These are phyloP conservation scores for Papiliotrema fonsecae DNA, from an alignment of 1,284 basidiomycete species.

Conservation along the genomic window DNA sequence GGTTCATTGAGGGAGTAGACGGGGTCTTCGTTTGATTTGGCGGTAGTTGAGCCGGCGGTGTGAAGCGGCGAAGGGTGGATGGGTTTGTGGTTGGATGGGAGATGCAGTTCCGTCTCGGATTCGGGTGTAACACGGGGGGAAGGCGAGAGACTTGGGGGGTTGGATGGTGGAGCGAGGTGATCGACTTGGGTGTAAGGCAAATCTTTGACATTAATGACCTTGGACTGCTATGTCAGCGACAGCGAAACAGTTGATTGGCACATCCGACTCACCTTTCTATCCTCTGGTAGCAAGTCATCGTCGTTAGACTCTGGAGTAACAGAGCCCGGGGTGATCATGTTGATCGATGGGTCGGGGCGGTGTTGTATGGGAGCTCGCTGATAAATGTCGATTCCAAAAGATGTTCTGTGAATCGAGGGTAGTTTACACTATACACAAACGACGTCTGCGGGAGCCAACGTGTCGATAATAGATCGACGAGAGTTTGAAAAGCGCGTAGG, in stretches of 20 bases:
- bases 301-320: constrained; percentile 11
- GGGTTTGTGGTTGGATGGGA: constrained; percentile 10
- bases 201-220: constrained; percentile 21
- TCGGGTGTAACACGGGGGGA: constrained; percentile 19
- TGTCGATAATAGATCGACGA: too few relatives aligned
- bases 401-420: too few relatives aligned
- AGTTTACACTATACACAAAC: too few relatives aligned
- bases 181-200: constrained; percentile 14
- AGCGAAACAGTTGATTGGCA: background rate
- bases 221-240: background rate
- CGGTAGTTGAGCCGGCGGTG: background rate
- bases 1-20: constrained; percentile 12
- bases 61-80: constrained; percentile 7
- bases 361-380: background rate
- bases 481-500: too few relatives aligned
- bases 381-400: background rate
- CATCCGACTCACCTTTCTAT: constrained; percentile 13
- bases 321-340: background rate
- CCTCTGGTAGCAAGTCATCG: constrained; percentile 13
- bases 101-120: constrained; percentile 19
- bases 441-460: too few relatives aligned
- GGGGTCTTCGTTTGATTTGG: background rate
- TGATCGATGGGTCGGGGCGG: background rate
- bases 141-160: constrained; percentile 13
- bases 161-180: constrained; percentile 5